Evolutionary conservation across 116 monocot species (phyloP), one percentile per base, ranked within the genome.

Genomic region (Dioscorea cayenensis): DNA sequence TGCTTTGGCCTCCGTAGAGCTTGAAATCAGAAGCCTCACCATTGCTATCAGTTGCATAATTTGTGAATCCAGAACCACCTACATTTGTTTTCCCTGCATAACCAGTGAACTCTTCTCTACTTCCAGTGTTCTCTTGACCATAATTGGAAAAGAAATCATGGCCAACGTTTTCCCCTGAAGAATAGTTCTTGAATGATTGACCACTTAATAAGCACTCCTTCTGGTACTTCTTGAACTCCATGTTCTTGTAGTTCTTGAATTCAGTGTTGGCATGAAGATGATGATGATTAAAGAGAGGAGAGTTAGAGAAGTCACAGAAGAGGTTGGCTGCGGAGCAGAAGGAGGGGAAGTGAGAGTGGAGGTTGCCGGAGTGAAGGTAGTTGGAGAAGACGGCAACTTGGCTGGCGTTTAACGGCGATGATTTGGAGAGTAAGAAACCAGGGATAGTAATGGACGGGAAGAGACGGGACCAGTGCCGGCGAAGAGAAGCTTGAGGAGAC

Each of bases 241-340:
- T 67, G 55, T 75, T 67, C 51, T n/a, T 52, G 75, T 67, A 58
- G 32, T 51, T 59, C n/a, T 3, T 13, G 75, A 67, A 59, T 13
- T 67, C 55, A 2, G 51, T n/a, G 35, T 67, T 52, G 23, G 14
- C 73, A 22, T 63, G n/a, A 49, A 28, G 10, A 3, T 55, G 55
- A n/a, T 12, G 5, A 16, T 55, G 19, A 55, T 18, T 19, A n/a
- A 16, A 14, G 55, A 32, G 32, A 32, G 32, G 32, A 32, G 32
- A 32, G 32, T 2, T n/a, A 16, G 55, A 55, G n/a, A 49, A n/a
- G n/a, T 76, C 76, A 43, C 76, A 76, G 28, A 76, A 63, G 50
- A 76, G 70, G 76, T 63, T 29, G 48, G 76, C 68, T 62, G 76
- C 61, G n/a, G 76, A 37, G 63, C 76, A 76, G 63, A 76, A 76